phyloP scores from a whole-genome alignment of 371 early-diverging fungal species.

The Mucor sp. region DNA sequence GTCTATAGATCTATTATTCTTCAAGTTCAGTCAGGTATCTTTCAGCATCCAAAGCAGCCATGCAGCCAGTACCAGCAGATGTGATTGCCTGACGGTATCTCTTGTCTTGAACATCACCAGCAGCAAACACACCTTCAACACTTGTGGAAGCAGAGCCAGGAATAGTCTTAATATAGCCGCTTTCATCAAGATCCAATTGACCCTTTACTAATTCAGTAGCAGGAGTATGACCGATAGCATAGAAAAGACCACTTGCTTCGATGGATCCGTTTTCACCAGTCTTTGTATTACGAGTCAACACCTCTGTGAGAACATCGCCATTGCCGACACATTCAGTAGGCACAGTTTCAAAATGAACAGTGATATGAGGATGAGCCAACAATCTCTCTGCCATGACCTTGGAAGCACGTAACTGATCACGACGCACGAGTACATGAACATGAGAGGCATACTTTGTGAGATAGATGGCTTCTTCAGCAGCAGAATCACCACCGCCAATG shows the following conservation, averaged over 20 bases:
- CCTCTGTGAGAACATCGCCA: conserved; percentile 70
- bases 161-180: conserved; percentile 89
- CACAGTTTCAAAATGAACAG: conserved; percentile 88
- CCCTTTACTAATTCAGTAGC: conserved; percentile 84
- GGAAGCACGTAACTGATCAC: conserved; percentile 95
- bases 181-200: conserved; percentile 77
- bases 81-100: conserved; percentile 86
- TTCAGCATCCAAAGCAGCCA: conserved; percentile 95
- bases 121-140: conserved; percentile 94
- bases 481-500: conserved; percentile 99
- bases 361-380: conserved; percentile 84
- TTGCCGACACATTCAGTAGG: conserved; percentile 89
- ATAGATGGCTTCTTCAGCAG: conserved; percentile 98
- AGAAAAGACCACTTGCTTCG: conserved; percentile 93
- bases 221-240: conserved; percentile 98
- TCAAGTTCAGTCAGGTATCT: conserved; percentile 65
- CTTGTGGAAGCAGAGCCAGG: conserved; percentile 85
- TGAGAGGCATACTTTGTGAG: conserved; percentile 71
- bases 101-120: conserved; percentile 98
- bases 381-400: conserved; percentile 95
- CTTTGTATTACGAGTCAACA: conserved; percentile 72
- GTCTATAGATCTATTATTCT: background rate
- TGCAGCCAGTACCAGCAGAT: conserved; percentile 86
- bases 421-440: conserved; percentile 78
- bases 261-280: conserved; percentile 69